phyloP scores from a whole-genome alignment of 2,329 filamentous ascomycete species.

The Aspergillus pseudoviridinutans region DNA sequence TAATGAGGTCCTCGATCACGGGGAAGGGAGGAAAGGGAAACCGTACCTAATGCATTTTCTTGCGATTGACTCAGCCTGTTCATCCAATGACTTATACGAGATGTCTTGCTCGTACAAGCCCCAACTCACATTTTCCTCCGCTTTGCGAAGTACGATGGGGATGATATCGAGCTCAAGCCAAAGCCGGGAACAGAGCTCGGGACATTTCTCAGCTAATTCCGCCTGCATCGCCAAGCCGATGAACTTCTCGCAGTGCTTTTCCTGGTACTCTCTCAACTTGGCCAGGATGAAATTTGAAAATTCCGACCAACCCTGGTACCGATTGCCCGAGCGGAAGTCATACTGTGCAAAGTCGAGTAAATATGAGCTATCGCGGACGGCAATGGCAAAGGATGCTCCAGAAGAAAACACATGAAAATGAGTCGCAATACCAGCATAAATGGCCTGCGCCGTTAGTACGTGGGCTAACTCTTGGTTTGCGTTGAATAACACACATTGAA shows the following conservation, averaged over 20 bases:
- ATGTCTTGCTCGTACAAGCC: too few relatives aligned
- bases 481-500: too few relatives aligned
- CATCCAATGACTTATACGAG: constrained; percentile 56
- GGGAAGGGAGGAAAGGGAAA: neutral
- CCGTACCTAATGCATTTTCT: constrained; percentile 70
- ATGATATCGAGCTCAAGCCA: constrained; percentile 76
- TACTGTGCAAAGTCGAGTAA: too few relatives aligned
- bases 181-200: constrained; percentile 63
- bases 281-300: constrained; percentile 51
- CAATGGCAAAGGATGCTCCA: too few relatives aligned
- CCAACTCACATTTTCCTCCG: neutral
- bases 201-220: constrained; percentile 57
- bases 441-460: too few relatives aligned
- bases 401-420: too few relatives aligned
- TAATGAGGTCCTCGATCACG: constrained; percentile 10
- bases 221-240: constrained; percentile 66
- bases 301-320: too few relatives aligned
- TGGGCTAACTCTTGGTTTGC: too few relatives aligned
- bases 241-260: constrained; percentile 67
- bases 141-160: constrained; percentile 57
- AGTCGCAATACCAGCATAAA: too few relatives aligned
- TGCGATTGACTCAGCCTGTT: constrained; percentile 77
- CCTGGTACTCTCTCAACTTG: constrained; percentile 57
- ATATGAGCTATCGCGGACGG: too few relatives aligned
- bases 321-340: too few relatives aligned